Conservation (phyloP, 2,329 filamentous ascomycete species). For the Dothidotthia symphoricarpi region DNA sequence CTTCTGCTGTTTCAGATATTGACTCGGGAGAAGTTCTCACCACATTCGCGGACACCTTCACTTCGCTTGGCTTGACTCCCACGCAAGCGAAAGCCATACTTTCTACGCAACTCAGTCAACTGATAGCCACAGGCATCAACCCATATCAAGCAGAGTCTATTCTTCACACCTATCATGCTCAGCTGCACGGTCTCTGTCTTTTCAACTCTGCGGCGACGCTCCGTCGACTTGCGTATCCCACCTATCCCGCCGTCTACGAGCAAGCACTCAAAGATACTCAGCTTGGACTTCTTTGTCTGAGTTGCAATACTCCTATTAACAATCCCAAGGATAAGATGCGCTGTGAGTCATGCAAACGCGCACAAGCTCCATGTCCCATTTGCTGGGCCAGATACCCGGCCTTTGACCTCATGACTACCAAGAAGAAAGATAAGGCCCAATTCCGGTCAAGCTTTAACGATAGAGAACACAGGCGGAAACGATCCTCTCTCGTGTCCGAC, state of each 20-base stretch:
- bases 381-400: constrained; percentile 48
- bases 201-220: constrained; percentile 56
- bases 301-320: constrained; percentile 57
- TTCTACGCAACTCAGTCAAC: constrained; percentile 40
- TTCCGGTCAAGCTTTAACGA: constrained; percentile 20
- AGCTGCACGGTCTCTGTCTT: constrained; percentile 49
- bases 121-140: constrained; percentile 47
- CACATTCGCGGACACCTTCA: constrained; percentile 43
- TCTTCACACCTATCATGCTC: constrained; percentile 57
- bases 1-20: constrained; percentile 26
- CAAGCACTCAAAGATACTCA: constrained; percentile 55
- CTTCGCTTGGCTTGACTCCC: constrained; percentile 38
- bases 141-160: constrained; percentile 56
- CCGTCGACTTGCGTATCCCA: constrained; percentile 55
- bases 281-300: constrained; percentile 56
- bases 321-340: constrained; percentile 52
- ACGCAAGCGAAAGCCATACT: constrained; percentile 44
- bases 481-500: constrained; percentile 25
- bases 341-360: constrained; percentile 52
- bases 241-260: constrained; percentile 58
- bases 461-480: constrained; percentile 25
- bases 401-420: constrained; percentile 35
- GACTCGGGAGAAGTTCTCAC: constrained; percentile 36
- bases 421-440: constrained; percentile 31
- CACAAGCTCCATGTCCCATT: constrained; percentile 45